phyloP scores from a whole-genome alignment of 106 monocot genomes.

The Posidonia australis region DNA sequence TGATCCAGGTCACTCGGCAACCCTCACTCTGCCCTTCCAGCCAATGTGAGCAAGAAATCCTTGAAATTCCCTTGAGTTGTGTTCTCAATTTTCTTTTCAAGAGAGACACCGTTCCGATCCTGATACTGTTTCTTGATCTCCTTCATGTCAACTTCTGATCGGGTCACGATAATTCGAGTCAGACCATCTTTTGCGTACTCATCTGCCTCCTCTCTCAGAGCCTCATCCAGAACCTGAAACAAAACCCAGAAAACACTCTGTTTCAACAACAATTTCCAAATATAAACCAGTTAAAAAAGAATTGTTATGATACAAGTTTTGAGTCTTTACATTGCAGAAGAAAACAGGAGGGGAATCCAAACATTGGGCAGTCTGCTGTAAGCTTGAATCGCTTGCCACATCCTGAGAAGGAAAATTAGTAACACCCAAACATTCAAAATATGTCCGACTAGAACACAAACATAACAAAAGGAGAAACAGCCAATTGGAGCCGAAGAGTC shows the following conservation, averaged over 20 bases:
- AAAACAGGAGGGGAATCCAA: slow-evolving; percentile 42
- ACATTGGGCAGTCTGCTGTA: slow-evolving; percentile 42
- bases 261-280: no score
- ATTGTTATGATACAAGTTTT: no score
- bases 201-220: slow-evolving; percentile 36
- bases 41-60: slow-evolving; percentile 44
- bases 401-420: no score
- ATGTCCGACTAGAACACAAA: no score
- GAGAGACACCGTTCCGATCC: slow-evolving; percentile 20
- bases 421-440: no score
- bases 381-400: slow-evolving; percentile 17
- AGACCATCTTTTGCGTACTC: slow-evolving; percentile 31
- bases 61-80: slow-evolving; percentile 34
- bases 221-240: slow-evolving; percentile 32
- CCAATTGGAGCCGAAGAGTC: no score
- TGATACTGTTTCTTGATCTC: slow-evolving; percentile 41
- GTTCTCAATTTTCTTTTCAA: slow-evolving; percentile 30
- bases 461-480: no score
- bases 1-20: no score
- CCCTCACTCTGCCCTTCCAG: neutral
- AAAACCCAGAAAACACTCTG: neutral
- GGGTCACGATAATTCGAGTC: slow-evolving; percentile 33
- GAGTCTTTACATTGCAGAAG: slow-evolving; percentile 42
- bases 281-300: no score
- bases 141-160: slow-evolving; percentile 39